Conservation (phyloP, 208 protist genomes). For the Leishmania guyanensis region DNA sequence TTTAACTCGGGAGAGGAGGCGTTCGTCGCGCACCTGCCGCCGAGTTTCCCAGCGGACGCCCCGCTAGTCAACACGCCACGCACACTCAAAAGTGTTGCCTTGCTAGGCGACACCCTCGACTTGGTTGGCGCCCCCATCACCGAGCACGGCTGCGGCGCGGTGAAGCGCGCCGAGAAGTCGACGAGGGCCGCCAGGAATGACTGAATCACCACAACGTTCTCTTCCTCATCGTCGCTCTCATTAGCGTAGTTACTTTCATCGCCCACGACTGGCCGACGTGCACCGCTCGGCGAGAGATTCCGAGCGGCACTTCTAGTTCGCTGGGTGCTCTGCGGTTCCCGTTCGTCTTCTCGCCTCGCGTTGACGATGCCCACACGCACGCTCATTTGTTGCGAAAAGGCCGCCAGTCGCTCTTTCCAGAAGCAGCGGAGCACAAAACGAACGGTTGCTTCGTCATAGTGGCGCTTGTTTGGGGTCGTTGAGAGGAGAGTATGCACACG, state of each 20-base stretch:
- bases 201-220: slow-evolving; percentile 11
- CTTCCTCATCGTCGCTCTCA: slow-evolving; percentile 16
- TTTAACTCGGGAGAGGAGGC: not conserved
- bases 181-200: slow-evolving; percentile 63
- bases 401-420: slow-evolving; percentile 62
- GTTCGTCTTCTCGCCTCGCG: not conserved
- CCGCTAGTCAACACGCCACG: slow-evolving; percentile 23
- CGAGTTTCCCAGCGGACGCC: not conserved
- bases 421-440: slow-evolving; percentile 78
- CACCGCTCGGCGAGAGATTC: not conserved
- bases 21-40: not conserved
- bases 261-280: not conserved
- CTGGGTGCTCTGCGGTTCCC: not conserved
- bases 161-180: slow-evolving; percentile 41
- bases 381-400: slow-evolving; percentile 60
- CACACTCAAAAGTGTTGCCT: slow-evolving; percentile 20
- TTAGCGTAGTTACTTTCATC: not conserved
- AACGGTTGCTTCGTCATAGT: slow-evolving; percentile 65
- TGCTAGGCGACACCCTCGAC: not conserved
- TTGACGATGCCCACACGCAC: not conserved
- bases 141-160: not conserved
- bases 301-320: no score
- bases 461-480: slow-evolving; percentile 39
- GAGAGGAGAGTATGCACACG: slow-evolving; percentile 4
- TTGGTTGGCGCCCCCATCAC: not conserved